Conservation (phyloP, 1,284 basidiomycete species). For the Tylopilus orsonianus region DNA sequence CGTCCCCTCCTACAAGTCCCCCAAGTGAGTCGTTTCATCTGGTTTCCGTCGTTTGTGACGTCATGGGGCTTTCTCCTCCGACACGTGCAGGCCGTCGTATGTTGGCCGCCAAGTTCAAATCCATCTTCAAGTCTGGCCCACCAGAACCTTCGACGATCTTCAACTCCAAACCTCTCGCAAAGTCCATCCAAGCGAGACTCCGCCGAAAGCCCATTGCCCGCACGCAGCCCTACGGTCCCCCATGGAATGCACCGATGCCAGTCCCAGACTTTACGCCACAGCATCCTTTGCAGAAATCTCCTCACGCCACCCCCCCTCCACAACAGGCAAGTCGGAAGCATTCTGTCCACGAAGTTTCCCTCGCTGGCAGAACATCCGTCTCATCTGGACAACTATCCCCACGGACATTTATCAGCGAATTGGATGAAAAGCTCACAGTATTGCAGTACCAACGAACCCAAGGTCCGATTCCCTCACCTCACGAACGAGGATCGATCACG, state of each 20-base stretch:
- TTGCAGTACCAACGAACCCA: slow-evolving; percentile 15
- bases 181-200: slow-evolving; percentile 7
- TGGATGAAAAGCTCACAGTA: slow-evolving; percentile 25
- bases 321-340: neutral
- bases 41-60: neutral
- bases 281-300: slow-evolving; percentile 5
- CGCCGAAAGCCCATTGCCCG: slow-evolving; percentile 28
- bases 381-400: slow-evolving; percentile 15
- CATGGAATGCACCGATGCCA: slow-evolving; percentile 41
- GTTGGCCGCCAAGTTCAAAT: slow-evolving; percentile 23
- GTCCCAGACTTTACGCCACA: slow-evolving; percentile 10
- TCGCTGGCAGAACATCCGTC: neutral
- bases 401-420: slow-evolving; percentile 17
- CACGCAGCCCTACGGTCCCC: slow-evolving; percentile 44
- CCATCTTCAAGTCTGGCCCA: slow-evolving; percentile 24
- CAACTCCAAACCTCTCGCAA: slow-evolving; percentile 5
- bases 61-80: neutral
- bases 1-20: neutral
- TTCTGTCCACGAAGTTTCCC: neutral
- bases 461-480: slow-evolving; percentile 1
- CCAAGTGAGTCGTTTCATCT: neutral
- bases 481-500: neutral
- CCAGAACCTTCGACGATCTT: slow-evolving; percentile 5
- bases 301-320: neutral
- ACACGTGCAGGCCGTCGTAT: slow-evolving; percentile 6